Evolutionary conservation across 208 protist species (phyloP), one percentile per base, ranked within the genome.

Genomic region (Willaertia magna): DNA sequence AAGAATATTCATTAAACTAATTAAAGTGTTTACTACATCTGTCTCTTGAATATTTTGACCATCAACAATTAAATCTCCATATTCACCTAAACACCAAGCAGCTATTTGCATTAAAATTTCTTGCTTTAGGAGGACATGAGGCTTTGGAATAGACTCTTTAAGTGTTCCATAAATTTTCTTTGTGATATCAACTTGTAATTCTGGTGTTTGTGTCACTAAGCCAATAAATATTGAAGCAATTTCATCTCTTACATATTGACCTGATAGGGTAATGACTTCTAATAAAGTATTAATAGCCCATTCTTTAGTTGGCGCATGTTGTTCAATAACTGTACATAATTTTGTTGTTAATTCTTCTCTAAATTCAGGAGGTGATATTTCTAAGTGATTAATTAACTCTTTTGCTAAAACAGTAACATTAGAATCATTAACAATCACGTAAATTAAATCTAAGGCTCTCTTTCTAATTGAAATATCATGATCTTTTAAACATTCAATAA

Each of bases 271-370:
- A 46, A 99, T 90, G 16, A 99, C 90, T 40, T 94, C 89, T 40
- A 99, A 89, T 0, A 98, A 95, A 16, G 96, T 96, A 86, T 99
- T 97, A 7, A 99, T 90, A 84, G 97, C 96, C 97, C 97, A 99
- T 79, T 82, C 94, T 40, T 95, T 93, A 61, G 85, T 96, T 12
- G 97, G 97, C 39, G 96, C 93, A 86, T 96, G 95, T 16, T 88
- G 90, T 88, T 99, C 96, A 26, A 96, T 92, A 42, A 97, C 92
- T 26, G 88, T 91, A 88, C 94, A 97, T 22, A 99, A 88, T 88
- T 98, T 95, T 18, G 89, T 88, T 11, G 93, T 94, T 6, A 99
- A 92, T 86, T 98, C 95, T 34, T 92, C 88, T 86, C 94, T 95
- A 91, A 99, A 97, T 86, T 98, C 95, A 22, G 22, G 61, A 46